Conservation (phyloP, 2,329 filamentous ascomycete species). For the Neonectria ditissima region DNA sequence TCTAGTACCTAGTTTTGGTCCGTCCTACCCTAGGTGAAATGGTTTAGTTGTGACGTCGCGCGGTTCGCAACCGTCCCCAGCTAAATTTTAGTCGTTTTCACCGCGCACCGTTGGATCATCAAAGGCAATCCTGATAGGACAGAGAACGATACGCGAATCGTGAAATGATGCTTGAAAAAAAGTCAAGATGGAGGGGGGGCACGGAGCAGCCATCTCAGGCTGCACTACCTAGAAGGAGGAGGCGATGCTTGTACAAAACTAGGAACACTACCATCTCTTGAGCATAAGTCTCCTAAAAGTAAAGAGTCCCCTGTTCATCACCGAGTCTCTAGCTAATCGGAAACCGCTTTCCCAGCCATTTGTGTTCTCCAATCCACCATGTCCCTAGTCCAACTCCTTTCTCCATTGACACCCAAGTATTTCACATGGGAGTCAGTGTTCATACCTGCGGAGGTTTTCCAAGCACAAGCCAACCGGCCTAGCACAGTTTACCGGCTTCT, state of each 20-base stretch:
- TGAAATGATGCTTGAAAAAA: background rate
- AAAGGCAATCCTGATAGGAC: constrained; percentile 34
- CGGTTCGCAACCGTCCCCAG: constrained; percentile 23
- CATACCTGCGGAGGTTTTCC: background rate
- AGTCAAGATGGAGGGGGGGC: background rate
- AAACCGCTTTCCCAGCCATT: background rate
- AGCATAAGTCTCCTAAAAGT: background rate
- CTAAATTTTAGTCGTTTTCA: constrained; percentile 1
- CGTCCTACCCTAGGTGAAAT: constrained; percentile 9
- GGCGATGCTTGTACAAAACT: no score
- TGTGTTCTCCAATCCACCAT: no score
- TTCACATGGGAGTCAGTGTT: background rate
- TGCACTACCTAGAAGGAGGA: no score
- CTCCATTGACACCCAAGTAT: background rate
- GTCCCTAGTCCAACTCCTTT: no score
- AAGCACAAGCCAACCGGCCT: background rate
- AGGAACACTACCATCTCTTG: background rate
- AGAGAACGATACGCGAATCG: constrained; percentile 29
- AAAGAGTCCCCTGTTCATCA: no score
- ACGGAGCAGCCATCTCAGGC: background rate
- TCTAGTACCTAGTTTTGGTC: constrained; percentile 22
- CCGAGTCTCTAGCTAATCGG: background rate
- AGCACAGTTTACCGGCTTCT: background rate
- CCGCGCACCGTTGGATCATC: constrained; percentile 14
- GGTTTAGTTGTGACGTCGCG: constrained; percentile 34